Conservation (phyloP, 2,329 filamentous ascomycete species). For the Apiospora malaysiana region DNA sequence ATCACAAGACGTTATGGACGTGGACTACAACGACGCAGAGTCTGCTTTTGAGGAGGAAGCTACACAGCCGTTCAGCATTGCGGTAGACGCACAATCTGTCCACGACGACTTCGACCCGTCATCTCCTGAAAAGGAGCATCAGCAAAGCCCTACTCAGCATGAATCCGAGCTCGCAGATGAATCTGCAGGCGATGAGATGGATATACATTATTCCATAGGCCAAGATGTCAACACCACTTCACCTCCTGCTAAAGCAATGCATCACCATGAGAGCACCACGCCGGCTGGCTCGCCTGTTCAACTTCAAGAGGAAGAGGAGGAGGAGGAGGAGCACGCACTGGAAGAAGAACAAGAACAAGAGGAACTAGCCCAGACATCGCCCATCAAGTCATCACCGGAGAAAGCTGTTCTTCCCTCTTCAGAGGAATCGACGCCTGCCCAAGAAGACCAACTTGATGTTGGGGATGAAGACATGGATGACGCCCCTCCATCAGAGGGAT, state of each 20-base stretch:
- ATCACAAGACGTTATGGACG: slow-evolving; percentile 57
- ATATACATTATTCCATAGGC: slow-evolving; percentile 38
- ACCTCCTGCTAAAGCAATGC: slow-evolving; percentile 26
- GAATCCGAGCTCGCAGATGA: slow-evolving; percentile 32
- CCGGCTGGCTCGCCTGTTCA: slow-evolving; percentile 38
- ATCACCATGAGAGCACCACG: slow-evolving; percentile 39
- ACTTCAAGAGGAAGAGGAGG: not conserved
- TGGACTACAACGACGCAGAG: slow-evolving; percentile 31
- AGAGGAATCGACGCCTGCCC: slow-evolving; percentile 27
- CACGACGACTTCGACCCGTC: not conserved
- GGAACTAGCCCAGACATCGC: not conserved
- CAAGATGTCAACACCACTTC: slow-evolving; percentile 29
- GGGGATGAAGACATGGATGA: slow-evolving; percentile 38
- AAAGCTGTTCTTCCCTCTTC: slow-evolving; percentile 25
- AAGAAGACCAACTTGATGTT: slow-evolving; percentile 26
- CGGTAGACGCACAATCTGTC: slow-evolving; percentile 5
- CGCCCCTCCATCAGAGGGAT: slow-evolving; percentile 66
- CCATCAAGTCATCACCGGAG: not conserved
- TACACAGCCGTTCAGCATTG: slow-evolving; percentile 27
- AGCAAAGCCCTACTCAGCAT: slow-evolving; percentile 28
- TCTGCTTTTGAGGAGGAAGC: slow-evolving; percentile 29
- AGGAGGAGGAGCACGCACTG: not conserved
- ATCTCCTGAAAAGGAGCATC: slow-evolving; percentile 25
- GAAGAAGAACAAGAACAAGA: not conserved
- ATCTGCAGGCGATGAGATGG: slow-evolving; percentile 29